Percentiles rank a stretch among this genome's conserved stretches.
These are phyloP conservation scores for Thoreauomyces humboldtii DNA, from an alignment of 192 early-diverging fungal species.

Conservation along the genomic window DNA sequence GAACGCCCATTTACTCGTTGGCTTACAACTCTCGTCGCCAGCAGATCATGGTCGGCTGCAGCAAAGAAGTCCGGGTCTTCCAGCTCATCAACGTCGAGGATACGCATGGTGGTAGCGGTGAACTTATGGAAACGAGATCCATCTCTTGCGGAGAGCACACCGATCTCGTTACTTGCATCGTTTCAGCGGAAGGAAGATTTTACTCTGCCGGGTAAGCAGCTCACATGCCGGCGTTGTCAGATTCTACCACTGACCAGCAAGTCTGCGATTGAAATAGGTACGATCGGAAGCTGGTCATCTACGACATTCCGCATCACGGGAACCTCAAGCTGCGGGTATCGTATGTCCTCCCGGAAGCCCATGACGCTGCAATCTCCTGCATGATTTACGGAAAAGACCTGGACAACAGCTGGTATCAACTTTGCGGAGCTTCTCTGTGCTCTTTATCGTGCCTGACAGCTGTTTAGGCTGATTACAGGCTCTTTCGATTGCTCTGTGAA, in stretches of 20 bases:
- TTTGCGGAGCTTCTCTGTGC: neutral
- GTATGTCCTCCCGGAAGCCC: conserved; percentile 46
- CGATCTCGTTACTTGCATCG: conserved; percentile 57
- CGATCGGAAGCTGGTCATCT: conserved; percentile 59
- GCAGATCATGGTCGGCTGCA: conserved; percentile 55
- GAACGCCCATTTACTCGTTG: conserved; percentile 54
- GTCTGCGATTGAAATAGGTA: conserved; percentile 35
- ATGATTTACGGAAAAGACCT: conserved; percentile 62
- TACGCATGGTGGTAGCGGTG: conserved; percentile 25
- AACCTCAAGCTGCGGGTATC: conserved; percentile 47
- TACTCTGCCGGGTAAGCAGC: conserved; percentile 53
- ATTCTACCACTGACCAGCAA: neutral
- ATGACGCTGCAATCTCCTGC: conserved; percentile 62
- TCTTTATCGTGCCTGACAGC: too few species aligned
- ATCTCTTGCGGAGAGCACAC: conserved; percentile 45
- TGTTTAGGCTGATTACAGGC: conserved; percentile 56
- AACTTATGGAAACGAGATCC: conserved; percentile 44
- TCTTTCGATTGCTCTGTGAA: conserved; percentile 60
- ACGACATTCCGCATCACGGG: conserved; percentile 59
- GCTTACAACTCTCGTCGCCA: conserved; percentile 57
- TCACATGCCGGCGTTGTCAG: too few species aligned
- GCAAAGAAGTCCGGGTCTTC: conserved; percentile 54
- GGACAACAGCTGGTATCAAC: conserved; percentile 59
- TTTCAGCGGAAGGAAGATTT: conserved; percentile 55
- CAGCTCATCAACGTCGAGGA: conserved; percentile 47